Evolutionary conservation across 148 eudicot genomes (phyloP), one percentile per base, ranked within the genome.

Genomic region (Persicaria maculosa): DNA sequence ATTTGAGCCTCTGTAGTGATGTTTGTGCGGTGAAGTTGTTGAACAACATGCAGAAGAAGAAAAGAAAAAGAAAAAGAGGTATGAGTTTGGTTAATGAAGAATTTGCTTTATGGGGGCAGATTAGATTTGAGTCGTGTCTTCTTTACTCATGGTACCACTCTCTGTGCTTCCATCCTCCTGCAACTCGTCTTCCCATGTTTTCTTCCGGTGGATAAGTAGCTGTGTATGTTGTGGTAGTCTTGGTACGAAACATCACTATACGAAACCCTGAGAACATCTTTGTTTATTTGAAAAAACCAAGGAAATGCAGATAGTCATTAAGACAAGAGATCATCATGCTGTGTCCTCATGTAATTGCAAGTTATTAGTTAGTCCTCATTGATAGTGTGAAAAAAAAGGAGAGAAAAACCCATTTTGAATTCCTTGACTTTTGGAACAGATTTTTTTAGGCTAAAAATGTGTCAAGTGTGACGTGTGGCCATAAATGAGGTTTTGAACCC

Each of bases 191-290:
- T 17, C 62, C 31, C 7, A 15, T 59, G 9, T 59, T 59, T 59
- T 22, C 16, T 57, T 25, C 11, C 22, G 3, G 31, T 17, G 6
- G 62, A 57, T 57, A 57, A 22, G 9, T 59, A 59, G 67, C 22
- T 59, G 36, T 59, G 67, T 59, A 59, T 59, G 22, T 36, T 59
- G 67, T 59, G 67, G 67, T 59, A 59, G 67, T 14, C 25, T 25
- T 59, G 67, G 67, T 16, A 59, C 15, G 43, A 22, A 59, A 22
- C 67, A 59, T 22, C 4, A 59, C 1, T 59, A 59, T 59, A 59
- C 67, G 15, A 59, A 59, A 59, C 67, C 22, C 15, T 15, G 9
- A 22, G 59, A 54, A 54, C 14, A 22, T 59, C 65, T 31, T 59
- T 20, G 65, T 59, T 40, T 59, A 59, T 59, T 40, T 59, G 65